Evolutionary conservation across 202 grass and related monocot species (phyloP), one percentile per base, ranked within the genome.

Genomic region (Panicum virgatum): DNA sequence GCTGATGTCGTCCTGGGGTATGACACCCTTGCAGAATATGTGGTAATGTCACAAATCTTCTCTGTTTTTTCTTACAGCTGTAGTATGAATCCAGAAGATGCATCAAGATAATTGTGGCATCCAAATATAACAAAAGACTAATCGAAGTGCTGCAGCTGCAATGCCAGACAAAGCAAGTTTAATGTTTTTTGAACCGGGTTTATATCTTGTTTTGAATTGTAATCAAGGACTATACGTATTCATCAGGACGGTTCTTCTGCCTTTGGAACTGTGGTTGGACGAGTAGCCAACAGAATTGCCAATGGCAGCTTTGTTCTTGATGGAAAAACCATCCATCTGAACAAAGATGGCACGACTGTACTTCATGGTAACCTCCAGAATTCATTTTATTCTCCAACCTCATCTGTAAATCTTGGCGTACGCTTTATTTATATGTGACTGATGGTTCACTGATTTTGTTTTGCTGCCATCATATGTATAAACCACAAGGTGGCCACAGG

Each of bases 1-100:
- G 86, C 78, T 47, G 94, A 97, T 81, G 84, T 93, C 46, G 88
- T 97, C 23, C 86, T 93, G 54, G 88, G 94, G 27, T 93, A 91
- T 64, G 90, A 93, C 81, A 78, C 78, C 5, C 53, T 97, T 62
- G 81, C 84, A 50, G 78, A 57, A 32, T 97, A 93, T 74, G 69
- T 87, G 51, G 94, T 93, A 89, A 85, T 81, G 52, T 75, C 32
- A 80, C 40, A 15, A 56, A 61, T 71, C 14, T n/a, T 71, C 14
- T 45, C 64, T 59, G 5, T 69, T 14, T 34, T 34, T 51, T 65
- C n/a, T 74, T 74, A 36, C 7, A 16, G n/a, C 29, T 44, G 19
- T 37, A 65, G 3, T 62, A 8, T 29, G 25, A 3, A 60, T 60
- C 25, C 2, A 29, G 14, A 26, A 27, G 12, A 60, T 60, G 12